A percentile compares a stretch with the other conserved stretches of the same genome.
phyloP scores from a whole-genome alignment of 441 rosid genomes.

The Gossypium armourianum region DNA sequence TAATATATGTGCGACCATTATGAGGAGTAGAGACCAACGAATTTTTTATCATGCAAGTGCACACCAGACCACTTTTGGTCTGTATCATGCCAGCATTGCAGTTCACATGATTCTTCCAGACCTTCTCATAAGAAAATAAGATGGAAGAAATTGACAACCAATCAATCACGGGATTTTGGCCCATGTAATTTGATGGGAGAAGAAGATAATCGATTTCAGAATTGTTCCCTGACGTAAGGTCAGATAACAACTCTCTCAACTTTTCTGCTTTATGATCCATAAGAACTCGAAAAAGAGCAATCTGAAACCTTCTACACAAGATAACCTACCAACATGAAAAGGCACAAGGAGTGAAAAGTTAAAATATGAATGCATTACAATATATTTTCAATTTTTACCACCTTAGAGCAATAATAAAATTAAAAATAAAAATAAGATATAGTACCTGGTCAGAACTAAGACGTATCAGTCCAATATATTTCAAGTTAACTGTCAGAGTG shows the following conservation, averaged over 20 bases:
- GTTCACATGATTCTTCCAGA: conserved; percentile 19
- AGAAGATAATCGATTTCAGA: conserved; percentile 49
- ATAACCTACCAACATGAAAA: conserved; percentile 36
- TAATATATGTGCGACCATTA: conserved; percentile 46
- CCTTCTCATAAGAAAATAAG: conserved; percentile 22
- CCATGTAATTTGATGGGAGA: conserved; percentile 33
- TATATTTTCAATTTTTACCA: neutral
- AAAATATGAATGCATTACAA: neutral
- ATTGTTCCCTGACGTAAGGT: conserved; percentile 21
- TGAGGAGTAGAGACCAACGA: conserved; percentile 74
- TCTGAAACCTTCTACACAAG: conserved; percentile 55
- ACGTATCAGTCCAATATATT: conserved; percentile 34
- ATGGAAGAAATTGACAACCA: conserved; percentile 49
- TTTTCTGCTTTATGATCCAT: conserved; percentile 31
- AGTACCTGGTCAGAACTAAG: conserved; percentile 38
- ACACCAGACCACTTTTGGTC: conserved; percentile 40
- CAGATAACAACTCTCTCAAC: conserved; percentile 27
- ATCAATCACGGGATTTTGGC: conserved; percentile 26
- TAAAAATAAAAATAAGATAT: neutral
- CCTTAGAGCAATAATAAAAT: neutral
- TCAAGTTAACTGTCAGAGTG: conserved; percentile 32
- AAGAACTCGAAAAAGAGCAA: conserved; percentile 49
- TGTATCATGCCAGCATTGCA: conserved; percentile 31
- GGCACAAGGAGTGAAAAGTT: neutral
- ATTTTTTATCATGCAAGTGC: conserved; percentile 44